These are phyloP conservation scores for Nitzschia sp. DNA, from an alignment of 108 stramenopile genomes.

Conservation along the genomic window DNA sequence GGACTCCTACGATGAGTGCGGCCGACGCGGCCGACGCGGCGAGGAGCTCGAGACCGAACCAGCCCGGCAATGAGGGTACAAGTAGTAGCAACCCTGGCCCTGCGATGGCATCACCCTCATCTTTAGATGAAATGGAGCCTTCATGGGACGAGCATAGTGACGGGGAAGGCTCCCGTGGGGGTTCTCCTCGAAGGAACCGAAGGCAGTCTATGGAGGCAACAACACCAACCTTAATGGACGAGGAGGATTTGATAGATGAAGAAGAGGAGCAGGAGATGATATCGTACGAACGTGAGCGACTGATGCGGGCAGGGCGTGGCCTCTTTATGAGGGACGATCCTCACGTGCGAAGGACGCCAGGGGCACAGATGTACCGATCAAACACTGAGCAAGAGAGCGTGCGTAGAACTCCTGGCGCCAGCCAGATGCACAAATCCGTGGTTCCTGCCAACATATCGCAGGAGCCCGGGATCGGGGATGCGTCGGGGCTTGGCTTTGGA, in stretches of 20 bases:
- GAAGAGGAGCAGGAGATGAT: slow-evolving; percentile 38
- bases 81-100: neutral
- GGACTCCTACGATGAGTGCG: slow-evolving; percentile 1
- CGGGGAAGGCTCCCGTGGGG: slow-evolving; percentile 3
- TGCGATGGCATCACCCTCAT: slow-evolving; percentile 4
- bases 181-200: neutral
- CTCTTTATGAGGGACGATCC: slow-evolving; percentile 19
- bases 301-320: slow-evolving; percentile 1
- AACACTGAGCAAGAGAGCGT: slow-evolving; percentile 10
- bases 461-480: slow-evolving; percentile 4
- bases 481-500: slow-evolving; percentile 44
- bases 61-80: neutral
- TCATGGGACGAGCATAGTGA: slow-evolving; percentile 21
- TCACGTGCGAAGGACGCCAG: slow-evolving; percentile 38
- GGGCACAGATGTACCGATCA: slow-evolving; percentile 43
- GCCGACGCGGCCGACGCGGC: slow-evolving; percentile 2
- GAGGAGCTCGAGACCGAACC: slow-evolving; percentile 1
- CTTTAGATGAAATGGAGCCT: slow-evolving; percentile 6
- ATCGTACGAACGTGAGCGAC: slow-evolving; percentile 19
- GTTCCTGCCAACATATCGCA: neutral
- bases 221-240: slow-evolving; percentile 58
- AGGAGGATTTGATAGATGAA: slow-evolving; percentile 36
- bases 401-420: slow-evolving; percentile 50
- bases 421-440: slow-evolving; percentile 35
- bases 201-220: slow-evolving; percentile 39